These are phyloP conservation scores for Tripterygium wilfordii DNA, from an alignment of 177 flowering plant genomes.

Conservation along the genomic window DNA sequence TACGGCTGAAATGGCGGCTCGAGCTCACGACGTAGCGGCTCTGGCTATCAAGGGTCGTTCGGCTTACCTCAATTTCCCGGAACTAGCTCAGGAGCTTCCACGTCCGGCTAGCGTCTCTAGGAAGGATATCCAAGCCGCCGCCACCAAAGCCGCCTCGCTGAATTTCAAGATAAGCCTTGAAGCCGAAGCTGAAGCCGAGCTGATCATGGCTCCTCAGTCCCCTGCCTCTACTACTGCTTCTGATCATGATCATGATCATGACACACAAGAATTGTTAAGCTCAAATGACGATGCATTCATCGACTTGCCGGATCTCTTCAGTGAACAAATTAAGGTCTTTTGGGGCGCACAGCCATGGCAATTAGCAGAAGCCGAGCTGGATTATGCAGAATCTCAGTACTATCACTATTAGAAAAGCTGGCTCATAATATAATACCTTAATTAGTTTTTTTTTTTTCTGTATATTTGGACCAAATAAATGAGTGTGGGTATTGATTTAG, in stretches of 20 bases:
- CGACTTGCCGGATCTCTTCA: constrained; percentile 20
- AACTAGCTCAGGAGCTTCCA: constrained; percentile 21
- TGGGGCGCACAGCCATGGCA: constrained; percentile 3
- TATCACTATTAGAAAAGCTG: too few species aligned
- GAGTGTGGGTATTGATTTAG: too few species aligned
- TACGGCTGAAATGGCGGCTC: constrained; percentile 32
- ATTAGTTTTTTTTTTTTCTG: too few species aligned
- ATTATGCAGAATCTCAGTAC: too few species aligned
- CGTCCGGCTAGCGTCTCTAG: constrained; percentile 22
- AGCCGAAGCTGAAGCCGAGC: background rate
- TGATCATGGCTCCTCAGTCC: constrained; percentile 3
- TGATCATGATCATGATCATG: too few species aligned
- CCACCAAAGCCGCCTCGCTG: constrained; percentile 21
- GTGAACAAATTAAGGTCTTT: constrained; percentile 1
- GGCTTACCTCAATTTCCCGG: constrained; percentile 28
- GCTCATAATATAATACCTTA: too few species aligned
- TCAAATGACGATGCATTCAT: constrained; percentile 19
- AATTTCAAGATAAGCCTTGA: background rate
- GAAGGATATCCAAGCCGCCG: constrained; percentile 27
- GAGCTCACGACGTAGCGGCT: constrained; percentile 34
- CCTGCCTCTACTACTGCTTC: constrained; percentile 3
- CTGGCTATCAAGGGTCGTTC: constrained; percentile 21
- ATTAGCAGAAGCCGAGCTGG: too few species aligned
- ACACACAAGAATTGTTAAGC: constrained; percentile 2
- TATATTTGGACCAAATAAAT: too few species aligned